These are phyloP conservation scores for Neonectria ditissima DNA, from an alignment of 2,329 filamentous ascomycete genomes.

Conservation along the genomic window DNA sequence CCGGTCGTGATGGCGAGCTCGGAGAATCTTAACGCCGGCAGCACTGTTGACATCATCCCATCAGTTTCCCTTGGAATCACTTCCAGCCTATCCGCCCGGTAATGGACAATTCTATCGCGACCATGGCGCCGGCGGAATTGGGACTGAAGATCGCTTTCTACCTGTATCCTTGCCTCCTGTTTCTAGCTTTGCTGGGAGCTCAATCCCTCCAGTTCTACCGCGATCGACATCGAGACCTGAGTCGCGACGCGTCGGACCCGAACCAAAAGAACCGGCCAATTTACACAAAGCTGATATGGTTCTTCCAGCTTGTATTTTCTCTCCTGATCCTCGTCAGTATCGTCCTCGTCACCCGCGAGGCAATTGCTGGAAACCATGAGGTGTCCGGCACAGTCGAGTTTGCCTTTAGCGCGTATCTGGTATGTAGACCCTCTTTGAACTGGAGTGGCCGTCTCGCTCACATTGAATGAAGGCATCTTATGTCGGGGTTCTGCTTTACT, in stretches of 20 bases:
- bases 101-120: background rate
- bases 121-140: constrained; percentile 51
- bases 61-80: background rate
- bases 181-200: constrained; percentile 50
- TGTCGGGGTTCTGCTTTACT: constrained; percentile 56
- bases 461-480: constrained; percentile 50
- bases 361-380: constrained; percentile 45
- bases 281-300: constrained; percentile 52
- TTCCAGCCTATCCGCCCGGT: constrained; percentile 3
- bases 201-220: constrained; percentile 54
- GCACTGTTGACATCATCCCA: constrained; percentile 5
- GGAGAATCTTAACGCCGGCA: constrained; percentile 12
- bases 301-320: constrained; percentile 49
- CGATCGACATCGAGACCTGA: constrained; percentile 45
- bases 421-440: constrained; percentile 28
- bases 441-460: constrained; percentile 12
- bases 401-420: constrained; percentile 56
- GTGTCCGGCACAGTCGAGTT: constrained; percentile 47
- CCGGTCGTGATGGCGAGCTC: background rate
- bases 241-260: constrained; percentile 44
- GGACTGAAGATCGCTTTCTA: constrained; percentile 56
- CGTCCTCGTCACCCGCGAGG: constrained; percentile 48
- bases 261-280: constrained; percentile 45
- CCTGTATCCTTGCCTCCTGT: constrained; percentile 54
- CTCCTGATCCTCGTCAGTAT: constrained; percentile 51